Conservation (phyloP, 257 asterid species). For the Eustoma russellianum region DNA sequence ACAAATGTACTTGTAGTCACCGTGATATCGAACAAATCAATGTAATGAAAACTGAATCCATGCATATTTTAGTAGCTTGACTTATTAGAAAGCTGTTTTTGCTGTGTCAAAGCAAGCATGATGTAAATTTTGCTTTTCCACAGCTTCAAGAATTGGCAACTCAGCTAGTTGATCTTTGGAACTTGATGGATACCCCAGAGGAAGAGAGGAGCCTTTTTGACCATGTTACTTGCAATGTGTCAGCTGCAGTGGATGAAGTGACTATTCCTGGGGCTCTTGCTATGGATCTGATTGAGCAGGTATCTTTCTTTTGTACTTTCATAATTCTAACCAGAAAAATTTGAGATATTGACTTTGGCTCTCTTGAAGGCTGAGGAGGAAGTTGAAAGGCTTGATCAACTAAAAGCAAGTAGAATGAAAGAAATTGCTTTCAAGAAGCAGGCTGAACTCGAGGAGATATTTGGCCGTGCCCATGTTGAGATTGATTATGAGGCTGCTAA, state of each 20-base stretch:
- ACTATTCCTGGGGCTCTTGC: slow-evolving; percentile 81
- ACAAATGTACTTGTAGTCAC: too few relatives aligned
- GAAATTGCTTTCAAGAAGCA: slow-evolving; percentile 91
- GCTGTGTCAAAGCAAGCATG: too few relatives aligned
- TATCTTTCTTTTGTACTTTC: slow-evolving; percentile 11
- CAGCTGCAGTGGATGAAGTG: slow-evolving; percentile 81
- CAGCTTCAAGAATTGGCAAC: slow-evolving; percentile 94
- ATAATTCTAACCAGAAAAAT: background rate
- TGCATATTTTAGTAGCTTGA: too few relatives aligned
- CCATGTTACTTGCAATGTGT: slow-evolving; percentile 65
- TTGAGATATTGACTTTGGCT: slow-evolving; percentile 3
- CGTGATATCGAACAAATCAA: too few relatives aligned
- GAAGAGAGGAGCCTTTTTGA: slow-evolving; percentile 61
- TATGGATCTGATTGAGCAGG: slow-evolving; percentile 73
- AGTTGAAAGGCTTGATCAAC: slow-evolving; percentile 87
- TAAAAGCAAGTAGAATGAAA: slow-evolving; percentile 89
- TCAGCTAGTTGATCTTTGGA: slow-evolving; percentile 88
- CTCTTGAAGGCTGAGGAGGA: slow-evolving; percentile 74
- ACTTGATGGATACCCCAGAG: slow-evolving; percentile 89
- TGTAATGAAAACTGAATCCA: too few relatives aligned
- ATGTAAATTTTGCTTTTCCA: slow-evolving; percentile 7
- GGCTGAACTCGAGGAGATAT: slow-evolving; percentile 73
- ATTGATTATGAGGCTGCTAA: slow-evolving; percentile 72
- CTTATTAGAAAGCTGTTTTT: too few relatives aligned
- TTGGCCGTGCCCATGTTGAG: slow-evolving; percentile 75